Conservation (phyloP, 495 filamentous ascomycete species). For the Neurospora cerealis region DNA sequence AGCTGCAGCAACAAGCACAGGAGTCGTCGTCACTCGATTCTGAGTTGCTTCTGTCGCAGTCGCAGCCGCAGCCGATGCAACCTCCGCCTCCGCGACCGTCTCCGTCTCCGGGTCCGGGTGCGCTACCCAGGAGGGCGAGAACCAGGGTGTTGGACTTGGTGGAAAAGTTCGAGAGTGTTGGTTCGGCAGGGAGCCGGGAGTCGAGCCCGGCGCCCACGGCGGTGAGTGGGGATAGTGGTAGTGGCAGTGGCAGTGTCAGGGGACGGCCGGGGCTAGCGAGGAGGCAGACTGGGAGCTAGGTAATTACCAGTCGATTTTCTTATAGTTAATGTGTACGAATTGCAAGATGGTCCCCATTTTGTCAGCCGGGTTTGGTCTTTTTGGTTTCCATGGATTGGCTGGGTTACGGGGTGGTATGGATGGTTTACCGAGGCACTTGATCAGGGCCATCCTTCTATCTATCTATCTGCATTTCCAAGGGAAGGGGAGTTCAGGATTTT, state of each 20-base stretch:
- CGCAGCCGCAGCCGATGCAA: background rate
- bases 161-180: constrained; percentile 30
- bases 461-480: background rate
- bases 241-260: background rate
- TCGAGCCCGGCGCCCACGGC: constrained; percentile 14
- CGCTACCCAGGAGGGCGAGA: constrained; percentile 11
- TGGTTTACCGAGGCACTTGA: background rate
- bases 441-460: background rate
- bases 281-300: background rate
- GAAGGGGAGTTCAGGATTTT: background rate
- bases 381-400: background rate
- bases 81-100: background rate
- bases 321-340: background rate
- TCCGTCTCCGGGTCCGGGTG: background rate
- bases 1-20: background rate
- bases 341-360: background rate
- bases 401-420: background rate
- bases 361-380: background rate
- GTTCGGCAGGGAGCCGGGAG: constrained; percentile 19
- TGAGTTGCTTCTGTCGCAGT: background rate
- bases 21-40: background rate
- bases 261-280: background rate
- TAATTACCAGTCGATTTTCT: background rate
- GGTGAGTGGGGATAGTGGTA: background rate
- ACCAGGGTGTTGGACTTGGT: constrained; percentile 39